phyloP scores from a whole-genome alignment of 352 stramenopile species.

The Phytophthora quininea region DNA sequence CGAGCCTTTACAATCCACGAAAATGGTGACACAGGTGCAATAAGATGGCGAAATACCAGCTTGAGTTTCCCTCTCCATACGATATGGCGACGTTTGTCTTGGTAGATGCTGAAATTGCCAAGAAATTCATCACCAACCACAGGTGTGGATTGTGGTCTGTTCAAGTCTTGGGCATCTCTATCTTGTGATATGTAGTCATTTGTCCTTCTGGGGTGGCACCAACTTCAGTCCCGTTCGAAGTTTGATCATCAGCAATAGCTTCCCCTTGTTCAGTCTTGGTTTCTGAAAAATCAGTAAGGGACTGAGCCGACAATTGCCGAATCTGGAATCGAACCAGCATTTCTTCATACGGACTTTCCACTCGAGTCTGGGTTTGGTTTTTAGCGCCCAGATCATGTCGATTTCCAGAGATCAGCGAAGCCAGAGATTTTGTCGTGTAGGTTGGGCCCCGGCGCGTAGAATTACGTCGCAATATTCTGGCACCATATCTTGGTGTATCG shows the following conservation, averaged over 20 bases:
- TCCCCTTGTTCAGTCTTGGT: neutral
- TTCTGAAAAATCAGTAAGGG: neutral
- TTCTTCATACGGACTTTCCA: slow-evolving; percentile 29
- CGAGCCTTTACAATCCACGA: slow-evolving; percentile 25
- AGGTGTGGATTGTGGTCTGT: no score
- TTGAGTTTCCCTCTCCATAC: neutral
- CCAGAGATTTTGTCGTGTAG: no score
- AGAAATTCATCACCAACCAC: no score
- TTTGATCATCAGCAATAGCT: neutral
- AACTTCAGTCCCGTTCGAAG: neutral
- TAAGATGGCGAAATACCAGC: neutral
- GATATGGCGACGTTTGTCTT: neutral
- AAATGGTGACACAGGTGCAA: slow-evolving; percentile 33
- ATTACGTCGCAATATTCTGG: no score
- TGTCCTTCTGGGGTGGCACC: no score
- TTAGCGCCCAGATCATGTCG: no score
- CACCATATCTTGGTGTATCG: no score
- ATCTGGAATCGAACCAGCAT: slow-evolving; percentile 54
- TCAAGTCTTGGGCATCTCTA: no score
- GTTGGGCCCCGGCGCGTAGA: no score
- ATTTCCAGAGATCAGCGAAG: no score
- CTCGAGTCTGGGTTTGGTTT: neutral
- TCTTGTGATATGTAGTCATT: no score
- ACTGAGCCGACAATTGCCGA: slow-evolving; percentile 19
- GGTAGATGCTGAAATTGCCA: no score